phyloP scores from a whole-genome alignment of 2,329 filamentous ascomycete species.

The Meredithiella fracta region DNA sequence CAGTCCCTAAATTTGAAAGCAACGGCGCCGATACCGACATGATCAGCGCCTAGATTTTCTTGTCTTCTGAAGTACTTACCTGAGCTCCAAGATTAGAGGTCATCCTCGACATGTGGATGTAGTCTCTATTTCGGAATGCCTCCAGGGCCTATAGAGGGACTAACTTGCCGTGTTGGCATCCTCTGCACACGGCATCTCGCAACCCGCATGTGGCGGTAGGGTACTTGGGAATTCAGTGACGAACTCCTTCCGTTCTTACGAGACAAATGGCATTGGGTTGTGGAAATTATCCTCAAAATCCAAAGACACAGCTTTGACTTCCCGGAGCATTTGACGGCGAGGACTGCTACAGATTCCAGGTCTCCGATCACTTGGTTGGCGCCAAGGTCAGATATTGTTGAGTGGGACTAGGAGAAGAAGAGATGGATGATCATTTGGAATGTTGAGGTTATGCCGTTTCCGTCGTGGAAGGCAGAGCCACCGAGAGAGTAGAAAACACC shows the following conservation, averaged over 20 bases:
- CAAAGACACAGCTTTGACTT: background rate
- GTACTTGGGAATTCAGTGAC: background rate
- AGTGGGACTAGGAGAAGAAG: background rate
- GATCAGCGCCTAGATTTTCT: slow-evolving; percentile 4
- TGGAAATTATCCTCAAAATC: background rate
- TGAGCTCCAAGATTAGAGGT: background rate
- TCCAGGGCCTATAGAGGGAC: no score
- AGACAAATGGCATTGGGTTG: background rate
- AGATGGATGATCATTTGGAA: background rate
- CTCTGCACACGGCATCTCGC: slow-evolving; percentile 2
- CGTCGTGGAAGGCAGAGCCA: background rate
- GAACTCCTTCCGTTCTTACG: background rate
- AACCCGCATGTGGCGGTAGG: slow-evolving; percentile 4
- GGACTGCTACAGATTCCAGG: background rate
- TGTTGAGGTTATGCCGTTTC: background rate
- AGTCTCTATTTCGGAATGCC: no score
- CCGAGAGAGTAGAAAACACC: background rate
- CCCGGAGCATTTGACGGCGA: background rate
- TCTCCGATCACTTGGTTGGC: background rate
- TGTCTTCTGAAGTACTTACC: background rate
- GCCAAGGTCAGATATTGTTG: background rate
- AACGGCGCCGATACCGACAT: background rate
- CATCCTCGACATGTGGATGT: background rate
- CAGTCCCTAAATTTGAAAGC: background rate
- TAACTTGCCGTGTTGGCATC: background rate